phyloP scores from a whole-genome alignment of 1,284 basidiomycete genomes.

The Austropuccinia psidii region DNA sequence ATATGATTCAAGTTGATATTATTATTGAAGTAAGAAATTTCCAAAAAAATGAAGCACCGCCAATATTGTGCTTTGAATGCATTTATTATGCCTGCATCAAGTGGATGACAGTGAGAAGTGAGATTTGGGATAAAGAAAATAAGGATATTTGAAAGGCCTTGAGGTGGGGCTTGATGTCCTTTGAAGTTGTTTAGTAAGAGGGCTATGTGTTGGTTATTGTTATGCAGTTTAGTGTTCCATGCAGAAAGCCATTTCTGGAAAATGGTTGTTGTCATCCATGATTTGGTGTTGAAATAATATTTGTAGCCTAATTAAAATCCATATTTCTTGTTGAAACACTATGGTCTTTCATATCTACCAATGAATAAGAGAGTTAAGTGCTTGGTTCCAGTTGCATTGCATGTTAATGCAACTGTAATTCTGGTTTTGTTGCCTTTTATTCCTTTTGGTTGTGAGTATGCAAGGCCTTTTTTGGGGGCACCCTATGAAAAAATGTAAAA shows the following conservation, averaged over 20 bases:
- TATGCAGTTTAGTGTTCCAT: background rate
- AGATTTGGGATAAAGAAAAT: background rate
- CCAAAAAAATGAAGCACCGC: no score
- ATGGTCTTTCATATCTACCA: background rate
- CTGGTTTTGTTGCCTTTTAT: background rate
- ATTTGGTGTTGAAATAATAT: slow-evolving; percentile 4
- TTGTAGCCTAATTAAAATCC: background rate
- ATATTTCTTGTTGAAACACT: no score
- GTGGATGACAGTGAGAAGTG: background rate
- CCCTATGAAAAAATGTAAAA: no score
- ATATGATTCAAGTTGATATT: no score
- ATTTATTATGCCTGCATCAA: slow-evolving; percentile 6
- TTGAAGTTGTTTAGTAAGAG: slow-evolving; percentile 4
- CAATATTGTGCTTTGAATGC: background rate
- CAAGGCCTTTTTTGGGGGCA: slow-evolving; percentile 24
- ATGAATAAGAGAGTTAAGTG: background rate
- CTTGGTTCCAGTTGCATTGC: slow-evolving; percentile 4
- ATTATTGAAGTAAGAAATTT: no score
- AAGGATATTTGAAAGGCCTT: no score
- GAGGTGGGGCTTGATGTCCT: background rate
- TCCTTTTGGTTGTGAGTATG: background rate
- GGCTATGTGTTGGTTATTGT: background rate
- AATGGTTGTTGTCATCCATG: background rate
- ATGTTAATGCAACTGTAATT: background rate
- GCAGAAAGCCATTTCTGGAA: slow-evolving; percentile 10